Evolutionary conservation across 805 yeast genomes (phyloP), one percentile per base, ranked within the genome.

Genomic region (Lipomyces chichibuensis): DNA sequence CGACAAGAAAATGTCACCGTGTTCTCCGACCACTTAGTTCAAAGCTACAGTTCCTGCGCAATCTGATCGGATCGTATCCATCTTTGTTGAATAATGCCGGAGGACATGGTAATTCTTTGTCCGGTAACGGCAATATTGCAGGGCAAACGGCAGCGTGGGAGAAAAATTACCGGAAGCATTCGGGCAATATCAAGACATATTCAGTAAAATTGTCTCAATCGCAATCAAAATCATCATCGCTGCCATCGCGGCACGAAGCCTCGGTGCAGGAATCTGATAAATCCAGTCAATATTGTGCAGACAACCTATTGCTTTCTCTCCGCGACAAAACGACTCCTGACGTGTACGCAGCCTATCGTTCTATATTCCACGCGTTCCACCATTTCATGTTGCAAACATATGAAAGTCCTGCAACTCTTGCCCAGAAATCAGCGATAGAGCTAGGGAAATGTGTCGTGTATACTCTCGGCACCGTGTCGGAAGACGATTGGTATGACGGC

Each of bases 401-500:
- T 25, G 62, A 11, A 11, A 32, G 32, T 9, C 57, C 67, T 14
- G 46, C 52, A 4, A 53, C 71, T 13, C 64, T 69, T 14, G 55
- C 71, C 7, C 66, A 66, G 33, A 57, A 52, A 29, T 54, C 65
- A 2, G 70, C 71, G 0, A 27, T 66, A 27, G 65, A 57, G 33
- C 55, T 69, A 17, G 71, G 71, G 23, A 63, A 59, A 27, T 69
- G 71, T 37, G 62, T 69, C 14, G 65, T 61, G 4, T 51, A 67
- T 39, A 69, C 71, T 3, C 35, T 54, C 37, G 70, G 56, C 35
- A 56, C 55, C 29, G 55, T 69, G n/a, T 20, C 57, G 33, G 69
- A 62, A n/a, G 70, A 67, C 35, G 70, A 65, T 7, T 69, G 71
- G 71, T 69, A 69, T 27, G 71, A 69, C 37, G 57, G 56, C 35